Conservation (phyloP, 768 basidiomycete genomes). For the Leccinum variicolor region DNA sequence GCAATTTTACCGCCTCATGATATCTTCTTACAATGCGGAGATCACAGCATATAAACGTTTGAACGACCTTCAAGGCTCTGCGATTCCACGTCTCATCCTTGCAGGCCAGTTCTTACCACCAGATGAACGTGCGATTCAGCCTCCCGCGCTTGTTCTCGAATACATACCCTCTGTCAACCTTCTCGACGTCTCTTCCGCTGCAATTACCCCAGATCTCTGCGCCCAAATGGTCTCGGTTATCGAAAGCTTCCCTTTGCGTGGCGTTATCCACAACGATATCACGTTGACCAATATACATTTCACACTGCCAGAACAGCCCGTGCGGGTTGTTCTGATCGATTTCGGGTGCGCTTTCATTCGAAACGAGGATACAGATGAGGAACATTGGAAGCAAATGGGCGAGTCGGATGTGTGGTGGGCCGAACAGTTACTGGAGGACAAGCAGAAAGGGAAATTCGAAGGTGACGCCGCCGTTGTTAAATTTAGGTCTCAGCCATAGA, state of each 20-base stretch:
- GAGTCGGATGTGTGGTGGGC: too few species aligned
- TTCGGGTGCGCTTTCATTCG: too few species aligned
- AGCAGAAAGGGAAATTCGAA: too few species aligned
- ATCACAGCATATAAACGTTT: neutral
- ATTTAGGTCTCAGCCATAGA: too few species aligned
- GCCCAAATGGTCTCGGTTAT: neutral
- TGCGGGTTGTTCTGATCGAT: neutral
- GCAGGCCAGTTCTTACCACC: neutral
- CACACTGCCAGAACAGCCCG: neutral
- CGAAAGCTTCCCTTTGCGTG: neutral
- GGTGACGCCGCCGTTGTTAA: too few species aligned
- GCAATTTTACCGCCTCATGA: neutral
- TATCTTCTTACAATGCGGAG: neutral
- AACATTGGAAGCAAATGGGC: too few species aligned
- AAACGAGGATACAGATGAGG: too few species aligned
- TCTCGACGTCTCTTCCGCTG: neutral
- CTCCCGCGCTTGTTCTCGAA: neutral
- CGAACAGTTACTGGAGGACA: too few species aligned
- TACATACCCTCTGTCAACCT: neutral
- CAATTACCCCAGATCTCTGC: neutral
- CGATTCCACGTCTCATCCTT: neutral
- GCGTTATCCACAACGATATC: neutral
- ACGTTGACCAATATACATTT: neutral
- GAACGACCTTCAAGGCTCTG: neutral
- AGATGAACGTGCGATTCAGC: neutral